Conservation (phyloP, 73 alveolate species). For the Diophrys sp. region DNA sequence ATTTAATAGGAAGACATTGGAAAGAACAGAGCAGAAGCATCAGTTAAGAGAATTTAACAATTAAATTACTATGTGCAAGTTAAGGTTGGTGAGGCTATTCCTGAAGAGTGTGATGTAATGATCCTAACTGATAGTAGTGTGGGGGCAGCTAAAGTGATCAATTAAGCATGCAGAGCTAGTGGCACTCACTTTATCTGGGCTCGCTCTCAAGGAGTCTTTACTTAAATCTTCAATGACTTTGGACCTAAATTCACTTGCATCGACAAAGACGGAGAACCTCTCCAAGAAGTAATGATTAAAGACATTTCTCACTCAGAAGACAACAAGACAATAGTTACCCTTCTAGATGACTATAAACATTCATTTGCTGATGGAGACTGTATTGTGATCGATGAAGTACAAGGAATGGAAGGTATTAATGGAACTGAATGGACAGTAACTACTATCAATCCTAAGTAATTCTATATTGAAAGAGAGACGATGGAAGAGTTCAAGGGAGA, state of each 20-base stretch:
- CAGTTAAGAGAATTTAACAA: slow-evolving; percentile 68
- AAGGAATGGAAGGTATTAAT: slow-evolving; percentile 80
- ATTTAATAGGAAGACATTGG: slow-evolving; percentile 70
- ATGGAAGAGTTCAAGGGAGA: slow-evolving; percentile 30
- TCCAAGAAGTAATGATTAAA: slow-evolving; percentile 79
- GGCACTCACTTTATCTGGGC: slow-evolving; percentile 68
- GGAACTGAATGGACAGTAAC: slow-evolving; percentile 58
- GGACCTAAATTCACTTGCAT: slow-evolving; percentile 83
- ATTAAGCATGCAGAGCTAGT: no score
- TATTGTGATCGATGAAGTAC: slow-evolving; percentile 79
- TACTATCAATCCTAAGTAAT: slow-evolving; percentile 52
- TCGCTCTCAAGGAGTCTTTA: slow-evolving; percentile 78
- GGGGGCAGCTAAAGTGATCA: slow-evolving; percentile 49
- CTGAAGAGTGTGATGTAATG: slow-evolving; percentile 54
- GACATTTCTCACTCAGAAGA: slow-evolving; percentile 58
- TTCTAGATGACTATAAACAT: slow-evolving; percentile 85
- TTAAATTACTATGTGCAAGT: slow-evolving; percentile 90
- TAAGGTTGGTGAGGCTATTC: slow-evolving; percentile 19
- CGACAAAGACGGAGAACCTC: slow-evolving; percentile 93
- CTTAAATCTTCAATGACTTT: slow-evolving; percentile 82
- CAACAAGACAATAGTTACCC: slow-evolving; percentile 72
- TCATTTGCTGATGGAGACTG: slow-evolving; percentile 86
- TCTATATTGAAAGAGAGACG: slow-evolving; percentile 68
- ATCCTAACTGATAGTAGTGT: slow-evolving; percentile 58
- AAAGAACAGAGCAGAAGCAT: slow-evolving; percentile 77